Conservation (phyloP, 495 filamentous ascomycete species). For the Echria macrotheca region DNA sequence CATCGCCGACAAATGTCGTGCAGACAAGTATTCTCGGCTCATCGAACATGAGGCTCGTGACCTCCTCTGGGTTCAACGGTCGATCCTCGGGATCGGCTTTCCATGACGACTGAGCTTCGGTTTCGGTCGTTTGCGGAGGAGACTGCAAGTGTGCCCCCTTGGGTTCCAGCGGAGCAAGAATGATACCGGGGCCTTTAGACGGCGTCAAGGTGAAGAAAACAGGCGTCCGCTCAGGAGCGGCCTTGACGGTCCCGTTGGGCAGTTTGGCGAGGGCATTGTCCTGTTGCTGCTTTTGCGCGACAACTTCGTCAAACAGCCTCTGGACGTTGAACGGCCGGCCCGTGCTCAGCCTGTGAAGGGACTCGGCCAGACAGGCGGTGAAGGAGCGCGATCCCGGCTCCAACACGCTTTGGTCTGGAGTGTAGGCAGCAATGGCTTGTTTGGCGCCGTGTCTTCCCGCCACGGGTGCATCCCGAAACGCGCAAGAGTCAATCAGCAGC, state of each 20-base stretch:
- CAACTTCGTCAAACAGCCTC: slow-evolving; percentile 46
- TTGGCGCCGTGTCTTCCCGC: slow-evolving; percentile 45
- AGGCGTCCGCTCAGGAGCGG: slow-evolving; percentile 36
- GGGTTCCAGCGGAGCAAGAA: slow-evolving; percentile 38
- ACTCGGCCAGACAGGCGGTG: slow-evolving; percentile 43
- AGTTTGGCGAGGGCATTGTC: slow-evolving; percentile 29
- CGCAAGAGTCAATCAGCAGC: slow-evolving; percentile 43
- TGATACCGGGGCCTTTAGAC: slow-evolving; percentile 41
- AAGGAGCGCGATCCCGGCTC: slow-evolving; percentile 46
- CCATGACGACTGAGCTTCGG: slow-evolving; percentile 26
- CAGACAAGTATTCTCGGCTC: slow-evolving; percentile 49
- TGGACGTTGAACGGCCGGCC: slow-evolving; percentile 46
- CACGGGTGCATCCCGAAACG: slow-evolving; percentile 35
- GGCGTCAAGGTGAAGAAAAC: slow-evolving; percentile 45
- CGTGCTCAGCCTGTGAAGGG: slow-evolving; percentile 41
- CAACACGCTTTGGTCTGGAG: slow-evolving; percentile 40
- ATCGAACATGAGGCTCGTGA: slow-evolving; percentile 46
- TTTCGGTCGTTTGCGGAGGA: slow-evolving; percentile 34
- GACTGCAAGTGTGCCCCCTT: slow-evolving; percentile 35
- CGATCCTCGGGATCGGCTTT: slow-evolving; percentile 30
- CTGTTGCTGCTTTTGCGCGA: slow-evolving; percentile 35
- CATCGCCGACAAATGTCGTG: slow-evolving; percentile 52
- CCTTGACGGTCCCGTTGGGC: slow-evolving; percentile 40
- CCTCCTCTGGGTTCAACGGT: slow-evolving; percentile 34
- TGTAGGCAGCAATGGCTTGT: slow-evolving; percentile 50